phyloP scores from a whole-genome alignment of 805 yeast genomes.

The Myxozyma mucilagina region DNA sequence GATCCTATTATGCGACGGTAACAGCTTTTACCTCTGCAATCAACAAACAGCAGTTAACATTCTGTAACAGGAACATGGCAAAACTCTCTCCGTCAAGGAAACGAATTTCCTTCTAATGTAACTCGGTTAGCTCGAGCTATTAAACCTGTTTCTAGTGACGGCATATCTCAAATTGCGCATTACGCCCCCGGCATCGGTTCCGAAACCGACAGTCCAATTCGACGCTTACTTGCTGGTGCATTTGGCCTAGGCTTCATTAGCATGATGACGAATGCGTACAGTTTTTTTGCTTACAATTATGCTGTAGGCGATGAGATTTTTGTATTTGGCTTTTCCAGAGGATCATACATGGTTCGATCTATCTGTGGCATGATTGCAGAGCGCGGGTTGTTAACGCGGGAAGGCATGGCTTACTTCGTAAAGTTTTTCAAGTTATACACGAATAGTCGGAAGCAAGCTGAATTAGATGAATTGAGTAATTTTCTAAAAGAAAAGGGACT shows the following conservation, averaged over 20 bases:
- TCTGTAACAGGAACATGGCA: constrained; percentile 23
- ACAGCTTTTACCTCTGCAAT: neutral
- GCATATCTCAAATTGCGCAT: constrained; percentile 11
- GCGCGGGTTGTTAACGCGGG: constrained; percentile 13
- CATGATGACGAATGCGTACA: constrained; percentile 17
- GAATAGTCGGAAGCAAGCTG: neutral
- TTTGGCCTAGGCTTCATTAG: constrained; percentile 12
- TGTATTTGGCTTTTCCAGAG: constrained; percentile 29
- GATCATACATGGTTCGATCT: constrained; percentile 21
- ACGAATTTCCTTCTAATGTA: constrained; percentile 14
- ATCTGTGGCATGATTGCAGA: constrained; percentile 19
- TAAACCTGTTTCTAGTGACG: neutral
- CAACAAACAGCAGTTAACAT: neutral
- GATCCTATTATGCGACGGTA: constrained; percentile 6
- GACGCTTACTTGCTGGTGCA: neutral
- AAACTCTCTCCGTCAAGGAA: constrained; percentile 8
- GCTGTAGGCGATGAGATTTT: constrained; percentile 24
- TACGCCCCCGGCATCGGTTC: constrained; percentile 24
- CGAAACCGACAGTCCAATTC: neutral
- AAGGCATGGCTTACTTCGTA: constrained; percentile 24
- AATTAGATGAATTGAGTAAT: neutral
- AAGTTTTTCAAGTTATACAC: constrained; percentile 11
- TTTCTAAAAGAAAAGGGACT: neutral
- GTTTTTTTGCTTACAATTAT: constrained; percentile 24
- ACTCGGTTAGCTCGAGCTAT: constrained; percentile 25